Base-by-base conservation (phyloP, 805 yeast genomes). In the Lachancea thermotolerans region DNA sequence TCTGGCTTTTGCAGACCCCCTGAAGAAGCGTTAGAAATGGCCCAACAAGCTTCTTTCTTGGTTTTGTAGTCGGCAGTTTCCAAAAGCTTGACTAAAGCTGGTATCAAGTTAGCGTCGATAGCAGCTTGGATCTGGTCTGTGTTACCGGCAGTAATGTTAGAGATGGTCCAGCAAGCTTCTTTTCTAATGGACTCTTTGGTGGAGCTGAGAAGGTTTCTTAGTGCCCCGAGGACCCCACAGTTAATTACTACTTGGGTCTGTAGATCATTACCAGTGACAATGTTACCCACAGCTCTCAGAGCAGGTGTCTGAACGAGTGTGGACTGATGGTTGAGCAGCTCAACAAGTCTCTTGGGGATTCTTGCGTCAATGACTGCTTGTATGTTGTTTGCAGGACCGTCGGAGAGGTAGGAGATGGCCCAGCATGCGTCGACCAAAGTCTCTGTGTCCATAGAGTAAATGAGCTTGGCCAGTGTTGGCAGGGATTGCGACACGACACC, bases 21-120 rank as follows among this genome's bases (percentile, higher is more conserved):
- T 9, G 96, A 85, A 14, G 96, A 86, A 33, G 99, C 98, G 65
- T 93, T 93, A 27, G 97, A 89, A 54, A 93, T 85, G 31, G 98
- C 98, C 99, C 99, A 93, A 74, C 98, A 91, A 3, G 99, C 99
- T 72, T 93, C 99, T 68, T 91, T 93, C 66, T 86, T 86, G 31
- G 98, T 91, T 73, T 89, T 90, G 73, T 89, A 90, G 61, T 91
- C 98, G 50, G 93, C 96, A 46, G 78, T 75, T 58, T 79, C 77
- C 65, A 93, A 75, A 52, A 82, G 70, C 64, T 89, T 82, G 56
- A 93, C 81, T 53, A 87, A 77, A 48, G 90, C 95, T 35, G 98
- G 99, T 53, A 93, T 82, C 64, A 93, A 74, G 70, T 93, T 93
- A 49, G 91, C 82, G 64, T 90, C 96, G 58, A 93, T 90, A 42